Base-by-base conservation (phyloP, 1,284 basidiomycete species). In the Pseudomicrostroma phylloplanum region DNA sequence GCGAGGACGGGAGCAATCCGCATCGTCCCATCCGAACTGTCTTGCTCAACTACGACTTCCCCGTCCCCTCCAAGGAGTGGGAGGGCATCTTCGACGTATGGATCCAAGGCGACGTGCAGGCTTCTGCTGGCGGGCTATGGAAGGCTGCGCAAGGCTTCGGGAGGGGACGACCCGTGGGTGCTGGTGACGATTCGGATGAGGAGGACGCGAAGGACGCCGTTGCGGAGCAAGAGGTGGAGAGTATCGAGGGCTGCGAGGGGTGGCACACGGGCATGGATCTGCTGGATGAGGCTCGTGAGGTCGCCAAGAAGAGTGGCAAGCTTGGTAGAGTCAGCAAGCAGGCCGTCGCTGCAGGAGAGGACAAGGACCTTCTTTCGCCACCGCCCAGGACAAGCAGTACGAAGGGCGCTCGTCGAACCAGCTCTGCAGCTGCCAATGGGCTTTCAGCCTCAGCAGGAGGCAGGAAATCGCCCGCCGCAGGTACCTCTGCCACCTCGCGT, bases 41-140 rank as follows among this genome's bases (percentile, higher is more conserved):
- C 21, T 91, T 91, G 78, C 83, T 96, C 65, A 96, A 96, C 80
- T 82, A 91, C 61, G 91, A 96, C 72, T 91, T 92, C 72, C 92
- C 92, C 0, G 85, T 87, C 13, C 90, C 90, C 11, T 87, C 87
- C 7, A 83, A 86, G 57, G 90, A 92, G 69, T 96, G 91, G 91
- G 88, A 90, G 67, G 89, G 87, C 23, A 87, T 92, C 1, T 96
- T 96, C 72, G 92, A 96, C 79, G 85, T 87, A 30, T 96, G 91
- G 90, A 80, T 92, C 55, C 86, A 91, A 71, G 91, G 92, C 2
- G 91, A 96, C 75, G 87, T 91, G 2, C 92, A 96, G 79, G 67
- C 62, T 4, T 68, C 76, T 6, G 73, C 77, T 12, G 65, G 71
- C 0, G 76, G 76, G 17, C 67, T 78, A 15, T 65, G 64, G 61